Conservation (phyloP, 768 basidiomycete species). For the Ramaria rubella region DNA sequence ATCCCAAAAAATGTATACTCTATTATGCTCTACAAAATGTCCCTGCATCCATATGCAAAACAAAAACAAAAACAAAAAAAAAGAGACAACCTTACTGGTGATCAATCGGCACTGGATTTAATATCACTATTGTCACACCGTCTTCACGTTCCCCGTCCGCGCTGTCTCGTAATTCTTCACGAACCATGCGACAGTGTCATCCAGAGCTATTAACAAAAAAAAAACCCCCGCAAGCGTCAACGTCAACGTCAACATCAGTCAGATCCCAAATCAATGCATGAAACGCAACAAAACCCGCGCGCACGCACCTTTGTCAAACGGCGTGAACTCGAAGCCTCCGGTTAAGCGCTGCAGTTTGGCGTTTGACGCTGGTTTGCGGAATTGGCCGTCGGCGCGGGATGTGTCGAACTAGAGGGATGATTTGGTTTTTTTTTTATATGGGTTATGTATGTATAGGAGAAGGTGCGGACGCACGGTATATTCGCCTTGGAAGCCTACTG, state of each 20-base stretch:
- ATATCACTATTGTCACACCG: too few relatives aligned
- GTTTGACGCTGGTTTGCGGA: conserved; percentile 94
- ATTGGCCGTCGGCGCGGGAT: conserved; percentile 83
- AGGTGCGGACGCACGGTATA: conserved; percentile 46
- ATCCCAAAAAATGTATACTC: too few relatives aligned
- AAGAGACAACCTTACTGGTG: too few relatives aligned
- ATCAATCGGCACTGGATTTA: too few relatives aligned
- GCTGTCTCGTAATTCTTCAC: conserved; percentile 71
- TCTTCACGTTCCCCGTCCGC: conserved; percentile 54
- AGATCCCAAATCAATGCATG: not conserved
- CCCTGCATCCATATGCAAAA: too few relatives aligned
- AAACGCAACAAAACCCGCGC: not conserved
- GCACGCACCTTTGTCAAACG: conserved; percentile 69
- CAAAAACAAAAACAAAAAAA: too few relatives aligned
- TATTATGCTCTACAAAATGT: too few relatives aligned
- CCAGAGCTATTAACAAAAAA: conserved; percentile 49
- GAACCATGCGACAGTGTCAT: conserved; percentile 83
- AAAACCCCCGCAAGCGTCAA: not conserved
- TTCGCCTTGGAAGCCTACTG: conserved; percentile 70
- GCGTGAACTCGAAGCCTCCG: conserved; percentile 81
- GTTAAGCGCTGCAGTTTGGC: conserved; percentile 73
- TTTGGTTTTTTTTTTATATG: not conserved
- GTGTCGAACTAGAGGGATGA: conserved; percentile 65
- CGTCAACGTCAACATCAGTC: too few relatives aligned
- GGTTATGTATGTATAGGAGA: not conserved